Evolutionary conservation across 805 yeast species (phyloP).

Genomic region (Scheffersomyces coipomensis): DNA sequence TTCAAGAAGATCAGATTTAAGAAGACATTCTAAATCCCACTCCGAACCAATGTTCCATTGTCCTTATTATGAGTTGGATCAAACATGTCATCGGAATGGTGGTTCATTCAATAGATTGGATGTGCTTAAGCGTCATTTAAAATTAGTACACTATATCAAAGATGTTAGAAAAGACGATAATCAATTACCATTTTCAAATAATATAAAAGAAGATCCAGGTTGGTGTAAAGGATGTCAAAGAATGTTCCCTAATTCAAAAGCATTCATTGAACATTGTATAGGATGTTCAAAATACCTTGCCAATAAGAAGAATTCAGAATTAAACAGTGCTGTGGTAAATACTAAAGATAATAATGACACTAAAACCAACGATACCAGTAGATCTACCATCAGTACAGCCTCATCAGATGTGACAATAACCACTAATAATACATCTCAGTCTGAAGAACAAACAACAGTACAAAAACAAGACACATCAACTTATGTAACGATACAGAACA

Average conservation of each 20-base stretch:
- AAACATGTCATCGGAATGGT: conserved; percentile 73
- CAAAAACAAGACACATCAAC: too few relatives aligned
- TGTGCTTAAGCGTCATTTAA: conserved; percentile 70
- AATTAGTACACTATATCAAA: conserved; percentile 64
- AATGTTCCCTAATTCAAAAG: conserved; percentile 52
- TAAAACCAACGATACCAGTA: too few relatives aligned
- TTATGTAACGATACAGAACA: too few relatives aligned
- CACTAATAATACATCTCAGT: too few relatives aligned
- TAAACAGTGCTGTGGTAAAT: too few relatives aligned
- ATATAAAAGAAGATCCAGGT: conserved; percentile 53
- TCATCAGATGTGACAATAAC: too few relatives aligned
- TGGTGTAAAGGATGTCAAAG: conserved; percentile 66
- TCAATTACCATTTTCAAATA: background rate
- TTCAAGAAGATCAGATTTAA: conserved; percentile 64
- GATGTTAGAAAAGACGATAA: conserved; percentile 18
- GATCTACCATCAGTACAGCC: too few relatives aligned
- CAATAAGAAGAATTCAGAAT: too few relatives aligned
- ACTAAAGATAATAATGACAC: too few relatives aligned
- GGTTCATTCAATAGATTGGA: conserved; percentile 75
- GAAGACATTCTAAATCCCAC: conserved; percentile 68
- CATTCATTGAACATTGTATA: conserved; percentile 63
- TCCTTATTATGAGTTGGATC: conserved; percentile 69
- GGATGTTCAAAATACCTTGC: conserved; percentile 49
- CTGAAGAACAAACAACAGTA: too few relatives aligned
- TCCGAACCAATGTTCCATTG: conserved; percentile 65